A percentile compares a stretch with the other conserved stretches of the same genome.
These are phyloP conservation scores for Bothriochloa decipiens DNA, from an alignment of 176 grass and related monocot genomes.

Conservation along the genomic window DNA sequence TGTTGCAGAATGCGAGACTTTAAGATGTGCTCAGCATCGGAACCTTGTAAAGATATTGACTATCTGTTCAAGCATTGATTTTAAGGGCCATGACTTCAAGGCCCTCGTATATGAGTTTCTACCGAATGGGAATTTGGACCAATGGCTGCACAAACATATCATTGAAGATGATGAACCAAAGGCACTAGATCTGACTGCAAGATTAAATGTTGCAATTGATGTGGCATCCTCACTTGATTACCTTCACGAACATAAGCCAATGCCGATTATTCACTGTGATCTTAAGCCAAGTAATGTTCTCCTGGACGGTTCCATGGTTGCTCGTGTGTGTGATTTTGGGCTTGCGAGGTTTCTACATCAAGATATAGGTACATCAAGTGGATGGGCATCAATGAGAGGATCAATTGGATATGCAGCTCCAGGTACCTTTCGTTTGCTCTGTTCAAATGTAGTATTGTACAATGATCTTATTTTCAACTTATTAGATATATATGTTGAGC, in stretches of 20 bases:
- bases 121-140: slow-evolving; percentile 15
- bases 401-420: slow-evolving; percentile 27
- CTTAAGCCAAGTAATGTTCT: slow-evolving; percentile 37
- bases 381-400: slow-evolving; percentile 37
- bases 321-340: slow-evolving; percentile 33
- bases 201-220: neutral
- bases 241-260: neutral
- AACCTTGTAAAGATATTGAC: slow-evolving; percentile 41
- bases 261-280: slow-evolving; percentile 27
- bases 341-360: slow-evolving; percentile 33
- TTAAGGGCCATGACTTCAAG: neutral
- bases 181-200: neutral
- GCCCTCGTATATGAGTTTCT: slow-evolving; percentile 30
- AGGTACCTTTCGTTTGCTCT: neutral
- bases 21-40: neutral
- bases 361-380: neutral
- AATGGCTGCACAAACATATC: neutral
- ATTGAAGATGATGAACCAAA: neutral
- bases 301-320: slow-evolving; percentile 11
- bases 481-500: too few species aligned
- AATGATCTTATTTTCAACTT: too few species aligned
- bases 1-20: slow-evolving; percentile 25
- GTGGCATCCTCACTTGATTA: slow-evolving; percentile 25
- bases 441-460: too few species aligned
- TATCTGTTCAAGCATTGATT: slow-evolving; percentile 27